phyloP scores from a whole-genome alignment of 495 filamentous ascomycete species.

The Penicillium manginii region DNA sequence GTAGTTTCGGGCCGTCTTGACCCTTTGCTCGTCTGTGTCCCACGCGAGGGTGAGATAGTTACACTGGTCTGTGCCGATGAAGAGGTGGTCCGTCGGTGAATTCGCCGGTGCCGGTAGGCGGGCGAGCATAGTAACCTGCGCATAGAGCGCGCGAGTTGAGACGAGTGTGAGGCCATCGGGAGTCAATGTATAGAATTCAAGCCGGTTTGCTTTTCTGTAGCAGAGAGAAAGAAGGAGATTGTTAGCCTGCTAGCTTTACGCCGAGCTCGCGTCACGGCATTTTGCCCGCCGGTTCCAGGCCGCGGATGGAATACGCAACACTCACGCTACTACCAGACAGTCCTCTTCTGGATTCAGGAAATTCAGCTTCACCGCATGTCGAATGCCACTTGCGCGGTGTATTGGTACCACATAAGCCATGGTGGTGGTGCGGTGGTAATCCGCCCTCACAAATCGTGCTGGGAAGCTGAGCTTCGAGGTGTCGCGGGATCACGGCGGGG shows the following conservation, averaged over 20 bases:
- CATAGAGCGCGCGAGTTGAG: constrained; percentile 72
- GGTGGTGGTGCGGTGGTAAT: constrained; percentile 7
- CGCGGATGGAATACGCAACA: constrained; percentile 4
- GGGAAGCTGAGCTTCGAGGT: constrained; percentile 13
- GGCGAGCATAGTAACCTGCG: constrained; percentile 82
- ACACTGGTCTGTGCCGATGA: constrained; percentile 87
- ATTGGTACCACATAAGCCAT: constrained; percentile 98
- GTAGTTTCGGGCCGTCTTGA: constrained; percentile 71
- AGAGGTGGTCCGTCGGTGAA: constrained; percentile 80
- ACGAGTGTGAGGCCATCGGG: constrained; percentile 63
- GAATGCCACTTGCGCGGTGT: constrained; percentile 85
- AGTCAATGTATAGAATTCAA: constrained; percentile 77
- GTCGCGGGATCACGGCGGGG: constrained; percentile 17
- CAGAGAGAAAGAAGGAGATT: background rate
- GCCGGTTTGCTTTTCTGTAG: constrained; percentile 81
- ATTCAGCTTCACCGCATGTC: constrained; percentile 80
- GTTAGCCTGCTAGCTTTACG: constrained; percentile 9
- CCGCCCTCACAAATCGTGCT: constrained; percentile 15
- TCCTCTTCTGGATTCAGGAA: constrained; percentile 75
- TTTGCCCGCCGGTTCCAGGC: too few species aligned
- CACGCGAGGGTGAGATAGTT: constrained; percentile 89
- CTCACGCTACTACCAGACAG: constrained; percentile 86
- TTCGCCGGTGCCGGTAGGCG: constrained; percentile 72
- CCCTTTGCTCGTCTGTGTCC: constrained; percentile 63
- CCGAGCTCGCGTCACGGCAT: background rate